These are phyloP conservation scores for Ramaria sp. DNA, from an alignment of 768 basidiomycete genomes.

Conservation along the genomic window DNA sequence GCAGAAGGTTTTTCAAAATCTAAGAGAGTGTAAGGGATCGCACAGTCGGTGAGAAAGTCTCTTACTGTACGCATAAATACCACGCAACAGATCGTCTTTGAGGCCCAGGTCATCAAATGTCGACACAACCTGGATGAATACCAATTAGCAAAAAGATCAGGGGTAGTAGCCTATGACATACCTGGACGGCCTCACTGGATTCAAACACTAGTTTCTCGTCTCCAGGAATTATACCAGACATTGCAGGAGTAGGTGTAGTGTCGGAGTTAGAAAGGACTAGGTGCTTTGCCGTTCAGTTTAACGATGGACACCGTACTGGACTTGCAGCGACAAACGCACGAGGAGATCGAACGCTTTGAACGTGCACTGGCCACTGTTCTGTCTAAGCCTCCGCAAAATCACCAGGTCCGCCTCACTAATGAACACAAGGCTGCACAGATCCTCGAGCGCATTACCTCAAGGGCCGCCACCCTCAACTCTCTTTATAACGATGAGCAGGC, in stretches of 20 bases:
- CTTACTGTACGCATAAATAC: slow-evolving; percentile 96
- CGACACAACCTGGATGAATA: slow-evolving; percentile 48
- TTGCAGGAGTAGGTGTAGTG: slow-evolving; percentile 19
- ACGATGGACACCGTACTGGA: slow-evolving; percentile 90
- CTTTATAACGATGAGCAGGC: slow-evolving; percentile 72
- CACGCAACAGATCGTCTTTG: slow-evolving; percentile 91
- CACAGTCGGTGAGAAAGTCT: slow-evolving; percentile 8
- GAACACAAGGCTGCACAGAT: slow-evolving; percentile 88
- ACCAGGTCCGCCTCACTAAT: slow-evolving; percentile 57
- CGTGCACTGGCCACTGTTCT: slow-evolving; percentile 77
- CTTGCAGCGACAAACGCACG: slow-evolving; percentile 89
- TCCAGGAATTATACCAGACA: slow-evolving; percentile 75
- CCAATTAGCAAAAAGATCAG: background rate
- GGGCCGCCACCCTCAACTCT: slow-evolving; percentile 52
- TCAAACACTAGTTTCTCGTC: slow-evolving; percentile 89
- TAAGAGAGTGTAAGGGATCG: slow-evolving; percentile 17
- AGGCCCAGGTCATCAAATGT: slow-evolving; percentile 85
- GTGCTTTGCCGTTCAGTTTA: background rate
- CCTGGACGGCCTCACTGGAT: slow-evolving; percentile 79
- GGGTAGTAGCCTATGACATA: slow-evolving; percentile 3
- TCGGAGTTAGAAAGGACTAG: slow-evolving; percentile 46
- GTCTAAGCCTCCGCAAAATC: slow-evolving; percentile 50
- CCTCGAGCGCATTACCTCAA: slow-evolving; percentile 71
- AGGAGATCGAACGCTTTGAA: slow-evolving; percentile 90
- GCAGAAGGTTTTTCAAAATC: slow-evolving; percentile 98